Percentiles rank a stretch among this genome's conserved stretches.
These are phyloP conservation scores for Cytospora piceae DNA, from an alignment of 2,329 filamentous ascomycete genomes.

Conservation along the genomic window DNA sequence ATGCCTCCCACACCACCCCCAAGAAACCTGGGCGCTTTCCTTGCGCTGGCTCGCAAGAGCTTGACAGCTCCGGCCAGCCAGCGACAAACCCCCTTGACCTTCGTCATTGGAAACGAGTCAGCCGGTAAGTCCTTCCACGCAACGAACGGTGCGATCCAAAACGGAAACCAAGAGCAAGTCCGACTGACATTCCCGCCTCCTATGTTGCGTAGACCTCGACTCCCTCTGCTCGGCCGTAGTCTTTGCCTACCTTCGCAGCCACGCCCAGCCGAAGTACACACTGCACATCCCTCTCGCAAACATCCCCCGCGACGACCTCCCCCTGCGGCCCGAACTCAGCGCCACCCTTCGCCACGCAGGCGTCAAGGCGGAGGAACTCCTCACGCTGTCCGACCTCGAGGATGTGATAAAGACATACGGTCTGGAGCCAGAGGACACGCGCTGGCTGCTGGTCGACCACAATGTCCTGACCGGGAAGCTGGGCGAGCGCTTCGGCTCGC, in stretches of 20 bases:
- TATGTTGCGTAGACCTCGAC: constrained; percentile 67
- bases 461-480: constrained; percentile 71
- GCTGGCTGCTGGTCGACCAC: constrained; percentile 80
- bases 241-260: constrained; percentile 73
- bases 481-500: constrained; percentile 52
- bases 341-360: constrained; percentile 66
- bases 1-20: constrained; percentile 31
- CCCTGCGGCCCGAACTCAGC: constrained; percentile 72
- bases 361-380: constrained; percentile 62
- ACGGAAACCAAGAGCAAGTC: background rate
- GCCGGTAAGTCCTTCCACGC: constrained; percentile 55
- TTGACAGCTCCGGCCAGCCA: constrained; percentile 50
- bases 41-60: constrained; percentile 53
- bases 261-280: constrained; percentile 51
- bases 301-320: constrained; percentile 68
- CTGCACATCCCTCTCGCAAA: constrained; percentile 76
- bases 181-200: background rate
- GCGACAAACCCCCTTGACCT: constrained; percentile 54
- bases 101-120: constrained; percentile 71
- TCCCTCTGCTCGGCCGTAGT: constrained; percentile 76
- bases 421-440: constrained; percentile 59
- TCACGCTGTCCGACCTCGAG: constrained; percentile 61
- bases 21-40: constrained; percentile 51
- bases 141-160: background rate
- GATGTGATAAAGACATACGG: constrained; percentile 33